These are phyloP conservation scores for Mercurialis annua DNA, from an alignment of 345 rosid genomes.

Conservation along the genomic window DNA sequence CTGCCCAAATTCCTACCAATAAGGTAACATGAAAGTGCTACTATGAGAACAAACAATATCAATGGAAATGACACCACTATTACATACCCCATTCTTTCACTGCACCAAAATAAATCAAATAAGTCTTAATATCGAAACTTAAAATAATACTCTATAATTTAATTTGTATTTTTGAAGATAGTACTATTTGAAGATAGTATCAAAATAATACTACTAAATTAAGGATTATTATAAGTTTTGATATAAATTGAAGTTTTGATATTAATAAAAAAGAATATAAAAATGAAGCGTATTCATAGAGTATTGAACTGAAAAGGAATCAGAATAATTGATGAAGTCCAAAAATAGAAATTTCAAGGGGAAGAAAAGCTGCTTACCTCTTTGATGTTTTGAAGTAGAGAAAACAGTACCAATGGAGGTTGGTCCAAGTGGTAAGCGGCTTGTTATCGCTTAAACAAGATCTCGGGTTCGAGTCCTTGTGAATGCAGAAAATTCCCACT, in stretches of 20 bases:
- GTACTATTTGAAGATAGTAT: no score
- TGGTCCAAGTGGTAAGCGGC: no score
- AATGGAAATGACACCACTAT: slow-evolving; percentile 24
- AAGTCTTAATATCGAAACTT: neutral
- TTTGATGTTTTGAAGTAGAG: neutral
- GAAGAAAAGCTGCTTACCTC: slow-evolving; percentile 1
- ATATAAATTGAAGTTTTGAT: no score
- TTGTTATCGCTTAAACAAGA: no score
- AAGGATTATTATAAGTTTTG: no score
- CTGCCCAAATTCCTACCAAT: slow-evolving; percentile 28
- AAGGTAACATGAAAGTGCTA: slow-evolving; percentile 36
- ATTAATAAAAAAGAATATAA: no score
- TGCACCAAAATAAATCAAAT: neutral
- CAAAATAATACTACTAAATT: no score
- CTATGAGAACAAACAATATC: slow-evolving; percentile 30
- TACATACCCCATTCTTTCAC: slow-evolving; percentile 23
- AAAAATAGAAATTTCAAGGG: neutral
- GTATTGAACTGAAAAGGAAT: neutral
- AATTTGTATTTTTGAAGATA: no score
- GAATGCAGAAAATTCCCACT: no score
- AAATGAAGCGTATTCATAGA: neutral
- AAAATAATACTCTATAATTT: no score
- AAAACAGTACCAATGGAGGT: no score
- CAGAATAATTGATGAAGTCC: neutral
- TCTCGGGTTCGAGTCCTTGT: no score